Evolutionary conservation across 331 rosid genomes (phyloP).

Genomic region (Stylosanthes scabra): DNA sequence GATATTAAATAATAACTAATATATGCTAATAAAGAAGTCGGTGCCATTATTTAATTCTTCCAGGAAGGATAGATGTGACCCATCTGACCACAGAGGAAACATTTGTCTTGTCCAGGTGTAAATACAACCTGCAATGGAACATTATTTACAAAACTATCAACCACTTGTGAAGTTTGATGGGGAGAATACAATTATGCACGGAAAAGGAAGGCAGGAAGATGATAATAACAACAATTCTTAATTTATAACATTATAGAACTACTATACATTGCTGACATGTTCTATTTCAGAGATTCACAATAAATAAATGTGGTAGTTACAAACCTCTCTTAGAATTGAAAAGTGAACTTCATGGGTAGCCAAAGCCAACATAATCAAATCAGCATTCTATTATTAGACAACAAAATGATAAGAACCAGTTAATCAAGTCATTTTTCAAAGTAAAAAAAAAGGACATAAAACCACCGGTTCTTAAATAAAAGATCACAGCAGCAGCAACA

Average conservation of each 20-base stretch:
- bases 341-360: conserved; percentile 98
- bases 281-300: conserved; percentile 21
- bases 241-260: conserved; percentile 1
- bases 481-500: no score
- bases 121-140: conserved; percentile 75
- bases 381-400: conserved; percentile 90
- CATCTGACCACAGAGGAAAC: conserved; percentile 94
- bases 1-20: no score
- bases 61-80: no score
- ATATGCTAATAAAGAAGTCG: no score
- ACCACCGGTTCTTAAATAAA: no score
- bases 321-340: conserved; percentile 97
- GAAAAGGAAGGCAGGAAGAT: background rate
- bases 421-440: background rate
- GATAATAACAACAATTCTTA: conserved; percentile 18
- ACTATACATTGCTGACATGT: conserved; percentile 17
- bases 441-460: conserved; percentile 9
- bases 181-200: conserved; percentile 10
- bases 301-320: conserved; percentile 34
- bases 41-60: no score
- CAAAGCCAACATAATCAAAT: conserved; percentile 95
- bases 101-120: conserved; percentile 95
- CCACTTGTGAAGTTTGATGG: conserved; percentile 27
- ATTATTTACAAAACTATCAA: conserved; percentile 29
- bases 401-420: conserved; percentile 32